Base-by-base conservation (phyloP, 345 rosid genomes). In the Brassica incana region DNA sequence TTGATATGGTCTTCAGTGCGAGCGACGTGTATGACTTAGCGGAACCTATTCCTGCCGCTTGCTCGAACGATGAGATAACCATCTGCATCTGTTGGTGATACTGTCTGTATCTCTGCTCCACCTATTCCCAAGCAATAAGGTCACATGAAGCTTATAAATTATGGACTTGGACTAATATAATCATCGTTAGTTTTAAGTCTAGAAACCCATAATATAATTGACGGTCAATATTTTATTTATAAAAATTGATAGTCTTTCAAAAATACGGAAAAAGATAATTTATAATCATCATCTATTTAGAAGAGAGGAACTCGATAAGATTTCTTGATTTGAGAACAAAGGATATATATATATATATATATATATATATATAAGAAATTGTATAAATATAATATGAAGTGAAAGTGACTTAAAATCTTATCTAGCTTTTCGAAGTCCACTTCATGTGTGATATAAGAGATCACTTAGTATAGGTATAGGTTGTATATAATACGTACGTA, bases 1-100 rank as follows among this genome's bases (percentile, higher is more conserved):
- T 93, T 0, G 99, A 95, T 82, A 95, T 95, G 18, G 99, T 95
- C 80, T 91, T 87, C 33, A 95, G 82, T 1, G 99, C 98, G 8
- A 95, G 90, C 5, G 95, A 85, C 3, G 98, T 93, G 85, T 95
- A 95, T 30, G 98, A 91, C 84, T 80, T 95, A 0, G 98, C 98
- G 3, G 99, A 93, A 0, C 95, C 93, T 64, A 81, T 85, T 72
- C 99, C 98, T 6, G 98, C 95, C 1, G 88, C 92, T 81, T 90
- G 98, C 78, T 95, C 98, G 45, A 95, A 93, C 35, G 96, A 83
- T 5, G 96, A 88, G 6, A 88, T 95, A 72, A 93, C 96, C 56
- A 91, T 85, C 79, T 88, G 97, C 98, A 95, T 95, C 88, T 95
- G 98, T 59, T 88, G 91, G 80, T 95, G 98, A 74, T 95, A 95